These are phyloP conservation scores for Aspergillus bridgeri DNA, from an alignment of 495 filamentous ascomycete species.

Conservation along the genomic window DNA sequence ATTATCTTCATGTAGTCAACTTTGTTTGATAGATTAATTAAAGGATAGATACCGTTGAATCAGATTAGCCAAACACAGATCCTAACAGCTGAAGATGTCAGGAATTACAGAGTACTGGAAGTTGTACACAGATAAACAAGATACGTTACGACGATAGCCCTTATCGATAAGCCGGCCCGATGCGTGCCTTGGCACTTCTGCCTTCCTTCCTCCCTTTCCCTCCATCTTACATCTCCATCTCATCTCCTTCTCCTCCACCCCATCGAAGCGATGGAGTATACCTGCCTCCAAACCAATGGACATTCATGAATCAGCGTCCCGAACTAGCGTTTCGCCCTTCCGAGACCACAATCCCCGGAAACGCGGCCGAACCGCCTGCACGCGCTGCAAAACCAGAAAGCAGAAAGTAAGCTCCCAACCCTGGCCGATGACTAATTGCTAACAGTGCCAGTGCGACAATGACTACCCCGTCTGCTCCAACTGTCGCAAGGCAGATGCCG, in stretches of 20 bases:
- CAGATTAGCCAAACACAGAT: too few species aligned
- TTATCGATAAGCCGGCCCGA: conserved; percentile 1
- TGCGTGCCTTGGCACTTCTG: background rate
- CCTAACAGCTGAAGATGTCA: too few species aligned
- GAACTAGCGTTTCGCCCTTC: conserved; percentile 19
- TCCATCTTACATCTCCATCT: background rate
- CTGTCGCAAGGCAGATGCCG: conserved; percentile 45
- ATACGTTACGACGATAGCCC: background rate
- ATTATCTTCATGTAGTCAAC: too few species aligned
- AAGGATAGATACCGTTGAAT: too few species aligned
- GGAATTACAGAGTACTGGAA: too few species aligned
- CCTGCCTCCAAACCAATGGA: conserved; percentile 13
- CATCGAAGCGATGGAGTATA: background rate
- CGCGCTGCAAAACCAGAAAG: conserved; percentile 50
- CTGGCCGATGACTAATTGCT: background rate
- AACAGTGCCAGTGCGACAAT: conserved; percentile 36
- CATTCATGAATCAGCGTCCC: conserved; percentile 6
- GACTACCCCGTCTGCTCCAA: conserved; percentile 49
- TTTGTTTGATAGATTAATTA: too few species aligned
- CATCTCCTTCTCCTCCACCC: background rate
- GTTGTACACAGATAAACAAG: too few species aligned
- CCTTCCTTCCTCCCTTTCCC: background rate
- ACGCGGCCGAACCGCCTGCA: conserved; percentile 49
- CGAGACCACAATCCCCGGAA: conserved; percentile 46
- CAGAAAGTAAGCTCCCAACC: conserved; percentile 35